Evolutionary conservation across 2,329 filamentous ascomycete genomes (phyloP), one percentile per base, ranked within the genome.

Genomic region (Alternaria triticina): DNA sequence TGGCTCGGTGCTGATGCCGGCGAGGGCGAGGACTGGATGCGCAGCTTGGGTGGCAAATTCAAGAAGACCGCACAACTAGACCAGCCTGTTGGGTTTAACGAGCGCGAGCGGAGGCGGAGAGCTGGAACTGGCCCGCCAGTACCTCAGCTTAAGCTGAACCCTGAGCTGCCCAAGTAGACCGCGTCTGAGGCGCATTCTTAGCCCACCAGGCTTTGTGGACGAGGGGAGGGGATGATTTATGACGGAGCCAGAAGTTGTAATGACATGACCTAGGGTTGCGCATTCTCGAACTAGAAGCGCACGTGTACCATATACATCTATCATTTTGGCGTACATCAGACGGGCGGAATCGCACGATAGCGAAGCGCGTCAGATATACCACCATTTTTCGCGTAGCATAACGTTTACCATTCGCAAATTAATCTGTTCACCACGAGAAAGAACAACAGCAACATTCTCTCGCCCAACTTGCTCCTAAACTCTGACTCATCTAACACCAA

Each of bases 1-100:
- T 97, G 94, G 94, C 83, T 97, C 15, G 91, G 91, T 64, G 88
- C 88, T 55, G 82, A 88, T 64, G 88, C 88, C 55, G 82, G 87
- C 60, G 87, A 85, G 63, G 84, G 87, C 61, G 80, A 89, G 52
- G 88, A 89, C 64, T 96, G 92, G 92, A 86, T 90, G 73, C 85
- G 86, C 50, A 86, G 85, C 10, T 83, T 89, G 69, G 84, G 86
- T 66, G 86, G 87, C 64, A 87, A 89, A 73, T 88, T 91, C 78
- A 87, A 84, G 71, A 82, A 81, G 73, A 80, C 75, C 57, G 80
- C 70, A 69, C 68, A 73, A 50, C 80, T 80, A 15, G 72, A 73
- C 55, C 68, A 84, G 75, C 60, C 82, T 59, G 69, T 82, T 65
- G 82, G 85, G 61, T 76, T 86, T 65, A 79, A 81, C 54, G 86